Percentiles rank a stretch among this genome's conserved stretches.
These are phyloP conservation scores for Backusella westeae DNA, from an alignment of 192 early-diverging fungal species.

Conservation along the genomic window DNA sequence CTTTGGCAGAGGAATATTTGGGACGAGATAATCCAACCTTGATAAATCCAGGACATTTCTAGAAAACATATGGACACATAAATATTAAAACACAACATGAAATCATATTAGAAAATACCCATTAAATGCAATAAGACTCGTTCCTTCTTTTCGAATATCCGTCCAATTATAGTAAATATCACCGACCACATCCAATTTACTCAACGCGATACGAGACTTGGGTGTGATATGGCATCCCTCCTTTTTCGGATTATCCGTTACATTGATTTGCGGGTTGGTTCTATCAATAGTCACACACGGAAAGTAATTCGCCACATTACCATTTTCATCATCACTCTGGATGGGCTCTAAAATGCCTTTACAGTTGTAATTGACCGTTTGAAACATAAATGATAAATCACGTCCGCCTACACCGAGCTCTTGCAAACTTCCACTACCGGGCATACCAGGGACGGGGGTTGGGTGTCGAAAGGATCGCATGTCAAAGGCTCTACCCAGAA, in stretches of 20 bases:
- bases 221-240: slow-evolving; percentile 58
- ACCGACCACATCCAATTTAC: slow-evolving; percentile 50
- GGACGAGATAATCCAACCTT: slow-evolving; percentile 57
- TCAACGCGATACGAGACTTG: slow-evolving; percentile 44
- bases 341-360: slow-evolving; percentile 51
- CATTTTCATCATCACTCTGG: slow-evolving; percentile 34
- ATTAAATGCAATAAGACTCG: slow-evolving; percentile 71
- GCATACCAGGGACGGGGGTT: slow-evolving; percentile 27
- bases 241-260: slow-evolving; percentile 51
- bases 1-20: slow-evolving; percentile 48
- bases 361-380: slow-evolving; percentile 68
- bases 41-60: slow-evolving; percentile 69
- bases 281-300: slow-evolving; percentile 58
- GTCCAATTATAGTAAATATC: slow-evolving; percentile 69
- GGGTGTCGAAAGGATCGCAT: slow-evolving; percentile 58
- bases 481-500: slow-evolving; percentile 64
- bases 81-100: neutral
- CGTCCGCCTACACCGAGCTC: slow-evolving; percentile 61
- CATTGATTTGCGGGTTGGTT: slow-evolving; percentile 44
- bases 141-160: slow-evolving; percentile 50
- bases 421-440: slow-evolving; percentile 50
- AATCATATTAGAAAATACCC: slow-evolving; percentile 39
- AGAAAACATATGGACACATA: neutral
- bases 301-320: slow-evolving; percentile 58
- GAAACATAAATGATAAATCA: slow-evolving; percentile 79